Conservation (phyloP, 139 green algal species). For the Chlorella sp. region DNA sequence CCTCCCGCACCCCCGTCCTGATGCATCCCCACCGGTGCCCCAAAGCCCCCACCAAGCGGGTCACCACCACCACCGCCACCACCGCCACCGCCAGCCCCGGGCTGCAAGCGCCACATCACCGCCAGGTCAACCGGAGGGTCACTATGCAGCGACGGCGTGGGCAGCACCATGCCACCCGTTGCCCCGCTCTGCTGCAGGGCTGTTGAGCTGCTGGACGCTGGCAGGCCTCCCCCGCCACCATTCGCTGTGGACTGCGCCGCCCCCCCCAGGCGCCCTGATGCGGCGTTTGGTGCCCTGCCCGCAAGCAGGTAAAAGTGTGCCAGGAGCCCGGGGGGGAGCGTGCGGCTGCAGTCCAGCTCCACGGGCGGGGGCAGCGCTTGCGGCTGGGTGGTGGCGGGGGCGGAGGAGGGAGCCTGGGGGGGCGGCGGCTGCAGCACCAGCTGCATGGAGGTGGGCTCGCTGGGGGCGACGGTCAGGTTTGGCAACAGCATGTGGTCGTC, state of each 20-base stretch:
- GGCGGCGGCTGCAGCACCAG: conserved; percentile 21
- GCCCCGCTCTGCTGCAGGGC: no score
- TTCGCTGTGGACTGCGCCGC: no score
- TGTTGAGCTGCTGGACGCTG: no score
- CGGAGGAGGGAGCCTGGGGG: conserved; percentile 16
- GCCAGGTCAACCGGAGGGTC: conserved; percentile 2
- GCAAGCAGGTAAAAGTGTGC: not conserved
- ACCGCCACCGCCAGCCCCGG: not conserved
- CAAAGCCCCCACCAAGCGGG: no score
- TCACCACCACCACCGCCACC: no score
- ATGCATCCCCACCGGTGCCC: conserved; percentile 11
- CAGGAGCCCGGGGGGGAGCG: not conserved
- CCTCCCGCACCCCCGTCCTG: not conserved
- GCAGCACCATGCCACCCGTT: no score
- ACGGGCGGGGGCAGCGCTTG: conserved; percentile 21
- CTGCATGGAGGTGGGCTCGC: conserved; percentile 12
- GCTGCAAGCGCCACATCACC: not conserved
- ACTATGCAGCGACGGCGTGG: not conserved
- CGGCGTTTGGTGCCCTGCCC: no score
- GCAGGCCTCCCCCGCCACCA: no score
- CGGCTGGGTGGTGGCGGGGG: conserved; percentile 2
- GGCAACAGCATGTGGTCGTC: conserved; percentile 13
- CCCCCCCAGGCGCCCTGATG: no score
- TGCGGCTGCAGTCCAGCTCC: not conserved
- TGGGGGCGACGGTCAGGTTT: conserved; percentile 15